Base-by-base conservation (phyloP, 2,329 filamentous ascomycete genomes). In the Penicillium sp. region DNA sequence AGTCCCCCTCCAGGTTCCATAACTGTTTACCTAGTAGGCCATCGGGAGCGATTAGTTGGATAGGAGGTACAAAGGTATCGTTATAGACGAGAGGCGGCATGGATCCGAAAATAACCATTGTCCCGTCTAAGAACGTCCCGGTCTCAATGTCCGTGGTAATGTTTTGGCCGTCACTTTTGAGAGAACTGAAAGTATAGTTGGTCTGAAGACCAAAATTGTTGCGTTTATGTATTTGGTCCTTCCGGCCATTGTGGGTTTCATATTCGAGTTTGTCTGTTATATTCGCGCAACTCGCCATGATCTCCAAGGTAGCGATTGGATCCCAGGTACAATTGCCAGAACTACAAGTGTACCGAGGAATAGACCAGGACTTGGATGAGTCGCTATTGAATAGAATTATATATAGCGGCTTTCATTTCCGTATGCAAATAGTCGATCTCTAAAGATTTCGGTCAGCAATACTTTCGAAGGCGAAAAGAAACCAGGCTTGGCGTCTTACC, bases 271-370 rank as follows among this genome's bases (percentile, higher is more conserved):
- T 26, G 11, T 55, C 32, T n/a, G 57, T 55, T 14, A 59, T 34
- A 27, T 59, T 38, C 1, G 51, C 40, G 36, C 57, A 59, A n/a
- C 35, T 46, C 9, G 57, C 43, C 4, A 32, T 45, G 19, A 38
- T 42, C 34, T 50, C 43, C 14, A 57, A 13, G 2, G 47, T 13
- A 4, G 47, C 35, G 2, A 54, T 34, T 10, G 57, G 54, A 42
- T 55, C 51, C 57, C 57, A 59, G 19, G 54, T 57, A 34, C 57
- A 59, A 18, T 59, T 57, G 2, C 54, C 43, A 0, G 57, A 42
- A 11, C 32, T 50, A 23, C 57, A 59, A n/a, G 46, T 38, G 19
- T 57, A 55, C 7, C 51, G 26, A 0, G 54, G 57, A 14, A 13
- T 55, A 9, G 54, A 35, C 57, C 57, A 59, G 7, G 57, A 47